Percentiles rank a stretch among this genome's conserved stretches.
Evolutionary conservation across 2,329 filamentous ascomycete species (phyloP).

Genomic region (Penicillium sp.): DNA sequence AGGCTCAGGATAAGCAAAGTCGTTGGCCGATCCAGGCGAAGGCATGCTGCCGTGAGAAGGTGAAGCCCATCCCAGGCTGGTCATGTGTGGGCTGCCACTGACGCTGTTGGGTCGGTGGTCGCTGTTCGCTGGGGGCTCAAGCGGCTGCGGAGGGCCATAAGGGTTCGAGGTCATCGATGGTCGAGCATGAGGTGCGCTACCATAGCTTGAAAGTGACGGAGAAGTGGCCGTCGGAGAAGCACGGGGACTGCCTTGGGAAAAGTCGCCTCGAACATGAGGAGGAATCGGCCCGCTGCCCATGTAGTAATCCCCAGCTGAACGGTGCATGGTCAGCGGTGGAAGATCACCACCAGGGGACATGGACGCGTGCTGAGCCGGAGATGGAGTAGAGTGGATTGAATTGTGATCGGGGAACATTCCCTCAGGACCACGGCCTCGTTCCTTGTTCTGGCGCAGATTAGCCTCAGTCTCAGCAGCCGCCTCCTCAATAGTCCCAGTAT

Average conservation of each 20-base stretch:
- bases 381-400: slow-evolving; percentile 69
- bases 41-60: slow-evolving; percentile 76
- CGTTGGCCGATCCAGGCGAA: slow-evolving; percentile 71
- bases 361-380: slow-evolving; percentile 79
- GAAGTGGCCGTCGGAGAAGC: slow-evolving; percentile 68
- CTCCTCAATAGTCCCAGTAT: slow-evolving; percentile 93
- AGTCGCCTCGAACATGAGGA: slow-evolving; percentile 78
- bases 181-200: slow-evolving; percentile 55
- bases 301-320: slow-evolving; percentile 74
- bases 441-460: slow-evolving; percentile 68
- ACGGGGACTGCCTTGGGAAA: slow-evolving; percentile 72
- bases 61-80: slow-evolving; percentile 82
- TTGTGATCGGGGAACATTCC: slow-evolving; percentile 52
- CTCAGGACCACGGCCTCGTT: slow-evolving; percentile 44
- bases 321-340: slow-evolving; percentile 71
- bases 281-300: slow-evolving; percentile 80
- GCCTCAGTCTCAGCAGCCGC: slow-evolving; percentile 87
- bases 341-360: slow-evolving; percentile 81
- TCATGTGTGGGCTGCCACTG: slow-evolving; percentile 86
- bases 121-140: slow-evolving; percentile 80
- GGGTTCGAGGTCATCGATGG: slow-evolving; percentile 83
- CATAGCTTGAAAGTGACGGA: slow-evolving; percentile 68
- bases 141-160: slow-evolving; percentile 81
- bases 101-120: slow-evolving; percentile 77
- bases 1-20: slow-evolving; percentile 83